phyloP scores from a whole-genome alignment of 306 rosid genomes.

The Datisca glomerata region DNA sequence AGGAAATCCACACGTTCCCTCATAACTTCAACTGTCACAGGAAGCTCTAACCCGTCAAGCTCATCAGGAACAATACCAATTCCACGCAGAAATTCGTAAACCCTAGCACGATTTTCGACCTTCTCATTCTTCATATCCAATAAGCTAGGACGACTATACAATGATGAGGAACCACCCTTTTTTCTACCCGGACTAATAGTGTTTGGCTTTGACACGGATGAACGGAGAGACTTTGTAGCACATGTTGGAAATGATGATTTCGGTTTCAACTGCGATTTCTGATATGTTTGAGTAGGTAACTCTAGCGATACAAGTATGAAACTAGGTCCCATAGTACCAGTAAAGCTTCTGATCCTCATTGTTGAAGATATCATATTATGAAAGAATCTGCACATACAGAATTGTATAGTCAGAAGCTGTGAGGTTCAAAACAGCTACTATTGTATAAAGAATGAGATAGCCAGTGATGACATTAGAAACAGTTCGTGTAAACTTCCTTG shows the following conservation, averaged over 20 bases:
- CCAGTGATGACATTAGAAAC: no score
- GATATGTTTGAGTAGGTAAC: slow-evolving; percentile 38
- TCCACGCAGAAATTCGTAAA: slow-evolving; percentile 60
- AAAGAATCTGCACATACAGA: slow-evolving; percentile 43
- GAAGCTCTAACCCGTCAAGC: slow-evolving; percentile 98
- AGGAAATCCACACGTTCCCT: slow-evolving; percentile 91
- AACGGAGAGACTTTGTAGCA: slow-evolving; percentile 25
- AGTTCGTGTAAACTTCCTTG: no score
- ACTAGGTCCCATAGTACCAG: slow-evolving; percentile 43
- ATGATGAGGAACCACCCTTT: slow-evolving; percentile 36
- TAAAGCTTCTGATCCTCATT: slow-evolving; percentile 41
- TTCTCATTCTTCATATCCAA: slow-evolving; percentile 62
- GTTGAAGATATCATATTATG: slow-evolving; percentile 14
- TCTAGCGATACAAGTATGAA: slow-evolving; percentile 37
- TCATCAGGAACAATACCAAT: slow-evolving; percentile 90
- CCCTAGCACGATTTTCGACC: slow-evolving; percentile 40
- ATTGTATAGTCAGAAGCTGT: no score
- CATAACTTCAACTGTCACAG: slow-evolving; percentile 87
- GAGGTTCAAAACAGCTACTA: no score
- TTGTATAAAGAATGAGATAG: no score
- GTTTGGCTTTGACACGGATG: slow-evolving; percentile 18
- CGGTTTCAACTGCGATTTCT: slow-evolving; percentile 32
- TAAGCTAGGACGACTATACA: slow-evolving; percentile 72
- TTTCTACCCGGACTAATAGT: slow-evolving; percentile 24
- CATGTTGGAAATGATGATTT: slow-evolving; percentile 26